Evolutionary conservation across 2,329 filamentous ascomycete genomes (phyloP), one percentile per base, ranked within the genome.

Genomic region (Colletotrichum sojae): DNA sequence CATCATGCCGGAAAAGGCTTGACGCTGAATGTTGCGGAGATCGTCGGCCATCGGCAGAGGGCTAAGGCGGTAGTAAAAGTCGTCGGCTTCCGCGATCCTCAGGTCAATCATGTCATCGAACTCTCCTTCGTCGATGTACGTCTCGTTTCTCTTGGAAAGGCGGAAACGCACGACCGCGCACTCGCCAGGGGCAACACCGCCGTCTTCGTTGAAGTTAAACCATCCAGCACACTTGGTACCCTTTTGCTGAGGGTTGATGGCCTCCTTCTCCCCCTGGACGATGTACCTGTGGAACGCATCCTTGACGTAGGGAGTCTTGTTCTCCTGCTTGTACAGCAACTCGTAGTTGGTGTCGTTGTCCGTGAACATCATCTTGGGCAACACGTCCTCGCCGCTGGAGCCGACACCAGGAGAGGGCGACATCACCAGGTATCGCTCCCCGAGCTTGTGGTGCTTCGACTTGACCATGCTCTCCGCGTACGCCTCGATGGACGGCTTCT

Each of bases 111-210:
- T 89, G 76, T 98, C 91, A 77, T 98, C 95, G 71, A 98, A 96
- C 43, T 92, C 86, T 79, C 97, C 95, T 82, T 98, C 95, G 76
- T 98, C 95, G 25, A 98, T 86, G 78, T 94, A 97, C 18, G 88
- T 86, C 56, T 94, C 90, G 64, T 90, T 85, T 77, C 90, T 92
- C 76, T 88, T 91, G 27, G 94, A 95, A 62, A 98, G 86, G 48
- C 94, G 91, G 83, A 98, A 97, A 76, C 95, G 93, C 52, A 98
- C 94, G 53, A 98, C 95, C 70, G 95, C 96, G 78, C 95, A 98
- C 79, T 97, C 94, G 56, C 95, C 95, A 2, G 95, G 94, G 62
- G 88, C 89, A 40, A 98, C 94, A 71, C 95, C 95, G 20, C 95
- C 92, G 43, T 90, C 93, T 77, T 97, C 93, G 72, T 96, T 94